Evolutionary conservation across 2,329 filamentous ascomycete genomes (phyloP), one percentile per base, ranked within the genome.

Genomic region (Mycosphaerella sp.): DNA sequence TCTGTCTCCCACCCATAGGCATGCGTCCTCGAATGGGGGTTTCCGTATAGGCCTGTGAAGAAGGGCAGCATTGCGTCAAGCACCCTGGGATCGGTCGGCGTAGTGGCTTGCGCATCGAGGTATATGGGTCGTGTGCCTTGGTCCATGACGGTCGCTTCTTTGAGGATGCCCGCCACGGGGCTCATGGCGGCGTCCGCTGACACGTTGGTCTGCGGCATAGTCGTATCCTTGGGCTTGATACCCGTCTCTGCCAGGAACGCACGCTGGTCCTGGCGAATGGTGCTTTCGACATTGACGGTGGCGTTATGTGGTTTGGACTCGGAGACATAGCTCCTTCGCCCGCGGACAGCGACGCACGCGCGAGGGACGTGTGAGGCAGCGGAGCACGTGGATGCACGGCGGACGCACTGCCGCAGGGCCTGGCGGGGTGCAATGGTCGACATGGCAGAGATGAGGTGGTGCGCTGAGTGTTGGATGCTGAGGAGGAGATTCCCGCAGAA

Each of bases 1-100:
- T 98, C 93, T 47, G 87, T 95, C 75, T 98, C 93, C 93, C 93
- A 98, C 44, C 93, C 93, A 70, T 98, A 98, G 18, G 93, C 90
- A 71, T 98, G 93, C 51, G 93, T 98, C 65, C 91, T 82, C 50
- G 91, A 97, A 70, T 98, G 93, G 35, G 93, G 93, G 71, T 98
- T 98, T 61, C 93, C 93, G 68, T 95, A 98, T 43, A 94, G 80
- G 57, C 90, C 89, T 32, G 90, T 91, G 68, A 90, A 89, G 72
- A 82, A 98, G 0, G 93, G 93, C 37, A 98, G 79, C 93, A 98
- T 98, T 50, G 89, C 86, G 70, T 98, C 93, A 41, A 98, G 79
- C 28, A 98, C 93, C 59, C 93, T 82, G 18, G 93, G 93, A 64
- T 98, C 93, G 53, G 93, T 83, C 14, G 93, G 93, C 0, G 93